These are phyloP conservation scores for Cutaneotrichosporon dermatis DNA, from an alignment of 1,284 basidiomycete species.

Conservation along the genomic window DNA sequence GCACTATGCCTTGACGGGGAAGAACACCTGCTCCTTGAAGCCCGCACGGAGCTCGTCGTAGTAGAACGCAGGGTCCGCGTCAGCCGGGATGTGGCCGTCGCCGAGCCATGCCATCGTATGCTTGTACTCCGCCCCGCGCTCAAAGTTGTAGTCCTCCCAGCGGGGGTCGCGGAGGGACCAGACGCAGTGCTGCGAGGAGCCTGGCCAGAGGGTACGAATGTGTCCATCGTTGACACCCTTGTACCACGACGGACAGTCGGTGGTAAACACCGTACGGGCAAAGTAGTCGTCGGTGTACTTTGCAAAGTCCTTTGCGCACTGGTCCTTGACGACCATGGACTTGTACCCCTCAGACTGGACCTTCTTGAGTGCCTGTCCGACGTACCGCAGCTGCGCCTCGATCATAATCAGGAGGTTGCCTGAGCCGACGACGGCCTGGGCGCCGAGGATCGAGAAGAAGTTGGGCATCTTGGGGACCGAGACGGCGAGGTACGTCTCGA, in stretches of 20 bases:
- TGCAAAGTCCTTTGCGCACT: constrained; percentile 31
- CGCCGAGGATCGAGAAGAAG: constrained; percentile 11
- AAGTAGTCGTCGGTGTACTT: constrained; percentile 31
- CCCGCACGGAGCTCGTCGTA: constrained; percentile 3
- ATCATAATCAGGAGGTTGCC: constrained; percentile 19
- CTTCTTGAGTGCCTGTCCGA: constrained; percentile 16
- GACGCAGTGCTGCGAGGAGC: constrained; percentile 18
- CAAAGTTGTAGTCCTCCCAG: constrained; percentile 39
- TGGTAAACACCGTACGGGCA: constrained; percentile 27
- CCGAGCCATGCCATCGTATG: constrained; percentile 17
- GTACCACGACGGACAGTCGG: constrained; percentile 30
- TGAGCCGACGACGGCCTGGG: constrained; percentile 6
- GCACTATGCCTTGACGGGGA: not conserved
- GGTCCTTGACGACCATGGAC: constrained; percentile 25
- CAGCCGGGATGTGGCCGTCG: constrained; percentile 10
- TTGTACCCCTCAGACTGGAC: constrained; percentile 14
- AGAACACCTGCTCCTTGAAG: constrained; percentile 6
- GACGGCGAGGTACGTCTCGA: constrained; percentile 32
- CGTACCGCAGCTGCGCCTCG: constrained; percentile 19
- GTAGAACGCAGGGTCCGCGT: constrained; percentile 11
- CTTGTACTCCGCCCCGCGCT: constrained; percentile 6
- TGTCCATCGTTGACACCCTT: constrained; percentile 16
- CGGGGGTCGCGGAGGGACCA: constrained; percentile 30
- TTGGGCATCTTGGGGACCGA: constrained; percentile 36
- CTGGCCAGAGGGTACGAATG: constrained; percentile 24